Evolutionary conservation across 2,329 filamentous ascomycete genomes (phyloP).

Genomic region (Aspergillus persii): DNA sequence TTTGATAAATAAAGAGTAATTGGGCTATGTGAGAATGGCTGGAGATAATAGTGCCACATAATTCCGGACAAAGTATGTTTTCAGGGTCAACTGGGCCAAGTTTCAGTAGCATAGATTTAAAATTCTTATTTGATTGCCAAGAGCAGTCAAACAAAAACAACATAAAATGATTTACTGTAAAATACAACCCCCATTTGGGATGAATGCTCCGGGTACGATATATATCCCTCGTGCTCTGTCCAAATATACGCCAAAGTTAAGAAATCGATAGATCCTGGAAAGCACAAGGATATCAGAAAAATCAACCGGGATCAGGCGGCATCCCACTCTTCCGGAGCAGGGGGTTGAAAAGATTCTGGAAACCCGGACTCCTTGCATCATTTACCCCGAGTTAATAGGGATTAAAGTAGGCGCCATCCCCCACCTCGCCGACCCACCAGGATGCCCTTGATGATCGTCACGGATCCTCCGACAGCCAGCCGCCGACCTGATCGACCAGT

Average conservation of each 20-base stretch:
- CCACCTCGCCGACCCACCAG: constrained; percentile 19
- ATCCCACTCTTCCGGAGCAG: not conserved
- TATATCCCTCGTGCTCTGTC: not conserved
- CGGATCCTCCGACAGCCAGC: not conserved
- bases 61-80: too few species aligned
- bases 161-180: not conserved
- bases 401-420: constrained; percentile 25
- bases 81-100: not conserved
- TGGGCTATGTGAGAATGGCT: too few species aligned
- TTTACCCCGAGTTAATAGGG: constrained; percentile 14
- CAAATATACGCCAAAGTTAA: not conserved
- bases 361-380: constrained; percentile 14
- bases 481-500: not conserved
- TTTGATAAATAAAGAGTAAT: too few species aligned
- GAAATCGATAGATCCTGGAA: not conserved
- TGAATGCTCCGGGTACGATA: not conserved
- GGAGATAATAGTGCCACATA: too few species aligned
- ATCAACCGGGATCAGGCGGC: not conserved
- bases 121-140: not conserved
- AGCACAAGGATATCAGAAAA: not conserved
- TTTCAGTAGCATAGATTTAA: not conserved
- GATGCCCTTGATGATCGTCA: constrained; percentile 14
- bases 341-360: not conserved
- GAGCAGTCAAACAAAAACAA: not conserved
- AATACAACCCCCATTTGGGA: not conserved